Evolutionary conservation across 2,329 filamentous ascomycete genomes (phyloP).

Genomic region (Didymosphaeria variabile): DNA sequence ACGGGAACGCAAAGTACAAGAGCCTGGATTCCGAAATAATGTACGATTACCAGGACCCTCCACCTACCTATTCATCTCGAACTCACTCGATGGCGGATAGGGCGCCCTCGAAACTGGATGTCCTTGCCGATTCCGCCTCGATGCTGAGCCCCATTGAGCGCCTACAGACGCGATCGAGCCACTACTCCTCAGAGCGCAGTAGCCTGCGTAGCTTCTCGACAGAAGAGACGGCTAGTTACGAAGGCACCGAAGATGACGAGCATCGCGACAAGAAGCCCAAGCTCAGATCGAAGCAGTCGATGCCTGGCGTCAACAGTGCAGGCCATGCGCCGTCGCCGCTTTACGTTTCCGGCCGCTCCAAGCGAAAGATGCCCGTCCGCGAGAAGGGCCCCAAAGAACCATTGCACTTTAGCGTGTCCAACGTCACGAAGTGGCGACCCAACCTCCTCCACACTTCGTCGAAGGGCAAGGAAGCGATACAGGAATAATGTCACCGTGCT

Average conservation of each 20-base stretch:
- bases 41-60: conserved; percentile 54
- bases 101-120: conserved; percentile 48
- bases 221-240: conserved; percentile 29
- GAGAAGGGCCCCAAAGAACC: conserved; percentile 51
- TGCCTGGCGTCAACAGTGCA: conserved; percentile 39
- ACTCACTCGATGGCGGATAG: conserved; percentile 51
- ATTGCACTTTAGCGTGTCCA: conserved; percentile 50
- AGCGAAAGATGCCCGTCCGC: conserved; percentile 52
- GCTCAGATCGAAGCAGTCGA: conserved; percentile 47
- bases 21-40: conserved; percentile 52
- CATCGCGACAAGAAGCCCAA: conserved; percentile 54
- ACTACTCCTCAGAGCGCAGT: conserved; percentile 46
- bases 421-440: conserved; percentile 47
- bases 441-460: conserved; percentile 44
- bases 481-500: conserved; percentile 8
- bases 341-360: conserved; percentile 53
- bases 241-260: conserved; percentile 42
- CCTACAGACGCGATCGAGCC: conserved; percentile 31
- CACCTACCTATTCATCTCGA: conserved; percentile 53
- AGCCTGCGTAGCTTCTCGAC: conserved; percentile 50
- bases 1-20: conserved; percentile 48
- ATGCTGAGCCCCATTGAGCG: conserved; percentile 47
- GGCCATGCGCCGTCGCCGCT: conserved; percentile 40
- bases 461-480: conserved; percentile 46
- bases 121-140: conserved; percentile 49